A percentile compares a stretch with the other conserved stretches of the same genome.
Evolutionary conservation across 257 asterid species (phyloP).

Genomic region (Lavandula angustifolia): DNA sequence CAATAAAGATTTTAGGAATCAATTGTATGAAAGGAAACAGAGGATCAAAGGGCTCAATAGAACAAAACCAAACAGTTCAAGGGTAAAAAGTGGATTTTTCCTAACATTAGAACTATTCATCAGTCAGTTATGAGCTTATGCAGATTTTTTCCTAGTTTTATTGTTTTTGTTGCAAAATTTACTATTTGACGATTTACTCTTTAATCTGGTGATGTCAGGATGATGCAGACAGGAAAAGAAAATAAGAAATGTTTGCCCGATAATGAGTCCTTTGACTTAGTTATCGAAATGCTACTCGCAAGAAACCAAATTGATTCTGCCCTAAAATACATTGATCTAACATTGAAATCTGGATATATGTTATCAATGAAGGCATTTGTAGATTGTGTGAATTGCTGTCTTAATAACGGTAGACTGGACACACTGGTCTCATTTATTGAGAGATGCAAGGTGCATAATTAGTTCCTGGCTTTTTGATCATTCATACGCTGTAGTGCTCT

Average conservation of each 20-base stretch:
- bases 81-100: too few relatives aligned
- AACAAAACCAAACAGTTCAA: too few relatives aligned
- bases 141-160: slow-evolving; percentile 1
- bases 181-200: slow-evolving; percentile 31
- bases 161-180: slow-evolving; percentile 24
- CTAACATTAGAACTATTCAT: too few relatives aligned
- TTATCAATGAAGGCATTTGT: slow-evolving; percentile 58
- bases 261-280: slow-evolving; percentile 75
- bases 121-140: slow-evolving; percentile 11
- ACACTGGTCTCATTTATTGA: slow-evolving; percentile 67
- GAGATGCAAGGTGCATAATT: slow-evolving; percentile 76
- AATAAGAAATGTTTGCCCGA: slow-evolving; percentile 77
- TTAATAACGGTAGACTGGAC: slow-evolving; percentile 56
- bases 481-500: slow-evolving; percentile 22
- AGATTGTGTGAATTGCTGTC: slow-evolving; percentile 54
- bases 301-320: slow-evolving; percentile 63
- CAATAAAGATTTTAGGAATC: too few relatives aligned
- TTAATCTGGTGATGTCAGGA: slow-evolving; percentile 61
- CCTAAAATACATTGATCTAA: slow-evolving; percentile 59
- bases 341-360: slow-evolving; percentile 65
- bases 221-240: slow-evolving; percentile 68
- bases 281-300: slow-evolving; percentile 66
- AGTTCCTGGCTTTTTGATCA: slow-evolving; percentile 27
- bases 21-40: too few relatives aligned
- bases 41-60: too few relatives aligned